Conservation (phyloP, 805 yeast genomes). For the Hyphopichia homilentoma region DNA sequence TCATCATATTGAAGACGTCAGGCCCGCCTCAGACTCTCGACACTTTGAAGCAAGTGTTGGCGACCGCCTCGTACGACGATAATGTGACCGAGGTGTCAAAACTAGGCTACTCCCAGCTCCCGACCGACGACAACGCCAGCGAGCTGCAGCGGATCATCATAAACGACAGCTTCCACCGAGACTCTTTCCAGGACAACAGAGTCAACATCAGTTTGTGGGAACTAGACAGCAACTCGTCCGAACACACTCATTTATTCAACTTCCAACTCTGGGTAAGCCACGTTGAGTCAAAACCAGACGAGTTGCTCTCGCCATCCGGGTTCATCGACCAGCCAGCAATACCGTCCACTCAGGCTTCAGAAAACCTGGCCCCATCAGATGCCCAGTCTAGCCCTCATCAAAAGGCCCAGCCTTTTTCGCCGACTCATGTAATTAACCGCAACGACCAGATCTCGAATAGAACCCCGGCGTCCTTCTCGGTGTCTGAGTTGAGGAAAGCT, state of each 20-base stretch:
- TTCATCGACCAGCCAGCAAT: no score
- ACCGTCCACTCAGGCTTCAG: no score
- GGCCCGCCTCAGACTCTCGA: constrained; percentile 11
- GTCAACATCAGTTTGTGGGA: constrained; percentile 27
- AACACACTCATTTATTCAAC: constrained; percentile 15
- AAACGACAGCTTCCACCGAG: constrained; percentile 21
- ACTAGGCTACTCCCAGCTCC: constrained; percentile 22
- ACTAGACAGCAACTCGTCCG: constrained; percentile 9
- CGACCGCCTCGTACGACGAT: constrained; percentile 1
- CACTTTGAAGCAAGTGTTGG: constrained; percentile 8
- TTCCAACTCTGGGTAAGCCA: constrained; percentile 26
- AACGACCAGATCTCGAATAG: constrained; percentile 1
- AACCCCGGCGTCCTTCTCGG: constrained; percentile 1
- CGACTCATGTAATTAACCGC: background rate
- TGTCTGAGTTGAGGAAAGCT: constrained; percentile 21
- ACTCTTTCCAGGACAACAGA: constrained; percentile 10
- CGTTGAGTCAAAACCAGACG: background rate
- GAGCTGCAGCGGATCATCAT: constrained; percentile 21
- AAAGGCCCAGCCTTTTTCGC: background rate
- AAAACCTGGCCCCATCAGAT: background rate
- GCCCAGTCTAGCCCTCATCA: background rate
- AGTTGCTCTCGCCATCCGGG: background rate
- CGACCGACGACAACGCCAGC: constrained; percentile 12
- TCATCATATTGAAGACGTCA: constrained; percentile 31
- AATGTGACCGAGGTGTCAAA: constrained; percentile 24